Conservation (phyloP, 768 basidiomycete genomes). For the Mycena leptocephala region DNA sequence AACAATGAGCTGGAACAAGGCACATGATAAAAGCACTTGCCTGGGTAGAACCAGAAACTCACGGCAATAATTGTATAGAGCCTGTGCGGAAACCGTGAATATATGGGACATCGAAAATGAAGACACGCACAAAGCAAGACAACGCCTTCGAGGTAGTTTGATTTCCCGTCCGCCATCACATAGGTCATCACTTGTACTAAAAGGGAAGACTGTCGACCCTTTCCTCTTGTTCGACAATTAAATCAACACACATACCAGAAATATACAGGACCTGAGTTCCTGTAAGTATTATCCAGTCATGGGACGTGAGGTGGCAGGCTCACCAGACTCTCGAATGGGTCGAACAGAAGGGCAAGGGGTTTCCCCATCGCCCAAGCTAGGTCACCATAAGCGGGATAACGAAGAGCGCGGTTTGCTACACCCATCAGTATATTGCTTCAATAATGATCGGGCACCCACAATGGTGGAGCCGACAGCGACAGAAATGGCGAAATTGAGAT, state of each 20-base stretch:
- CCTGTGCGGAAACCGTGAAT: slow-evolving; percentile 53
- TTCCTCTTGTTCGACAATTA: not conserved
- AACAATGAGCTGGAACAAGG: slow-evolving; percentile 40
- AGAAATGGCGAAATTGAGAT: slow-evolving; percentile 87
- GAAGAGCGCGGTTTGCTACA: slow-evolving; percentile 82
- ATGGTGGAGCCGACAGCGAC: slow-evolving; percentile 89
- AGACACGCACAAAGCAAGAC: slow-evolving; percentile 74
- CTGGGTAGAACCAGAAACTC: slow-evolving; percentile 80
- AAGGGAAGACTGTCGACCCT: not conserved
- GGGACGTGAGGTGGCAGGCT: slow-evolving; percentile 37
- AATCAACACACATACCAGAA: slow-evolving; percentile 53
- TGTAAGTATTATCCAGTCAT: slow-evolving; percentile 37
- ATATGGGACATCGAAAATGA: slow-evolving; percentile 36
- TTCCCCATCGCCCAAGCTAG: slow-evolving; percentile 89
- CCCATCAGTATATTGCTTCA: not conserved
- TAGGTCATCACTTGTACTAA: slow-evolving; percentile 89
- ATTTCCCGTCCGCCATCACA: slow-evolving; percentile 88
- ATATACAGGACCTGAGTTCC: slow-evolving; percentile 60
- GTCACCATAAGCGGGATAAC: slow-evolving; percentile 85
- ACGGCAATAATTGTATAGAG: slow-evolving; percentile 83
- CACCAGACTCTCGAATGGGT: slow-evolving; percentile 85
- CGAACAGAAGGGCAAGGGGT: slow-evolving; percentile 86
- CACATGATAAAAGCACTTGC: slow-evolving; percentile 41
- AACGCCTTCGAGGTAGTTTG: slow-evolving; percentile 93
- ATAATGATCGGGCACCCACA: slow-evolving; percentile 54